phyloP scores from a whole-genome alignment of 2,329 filamentous ascomycete species.

The Fusarium sp. region DNA sequence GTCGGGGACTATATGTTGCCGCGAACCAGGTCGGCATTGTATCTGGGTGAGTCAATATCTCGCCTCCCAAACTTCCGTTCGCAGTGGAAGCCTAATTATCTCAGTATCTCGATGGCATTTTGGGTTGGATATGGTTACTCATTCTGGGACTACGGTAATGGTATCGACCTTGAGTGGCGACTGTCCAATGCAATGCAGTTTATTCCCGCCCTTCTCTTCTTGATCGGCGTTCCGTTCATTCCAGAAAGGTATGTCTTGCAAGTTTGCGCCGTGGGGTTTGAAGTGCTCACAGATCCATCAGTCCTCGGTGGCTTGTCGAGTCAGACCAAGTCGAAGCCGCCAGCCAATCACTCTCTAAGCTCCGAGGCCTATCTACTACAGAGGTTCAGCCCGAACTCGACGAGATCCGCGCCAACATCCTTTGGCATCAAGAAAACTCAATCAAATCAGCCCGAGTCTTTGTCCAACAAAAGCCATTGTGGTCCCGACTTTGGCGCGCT shows the following conservation, averaged over 20 bases:
- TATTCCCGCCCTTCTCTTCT: constrained; percentile 16
- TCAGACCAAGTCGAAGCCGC: constrained; percentile 25
- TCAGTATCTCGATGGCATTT: constrained; percentile 25
- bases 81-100: too few species aligned
- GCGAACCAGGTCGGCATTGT: constrained; percentile 29
- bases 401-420: constrained; percentile 29
- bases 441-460: constrained; percentile 25
- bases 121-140: constrained; percentile 33
- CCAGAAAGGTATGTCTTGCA: constrained; percentile 12
- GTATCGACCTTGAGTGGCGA: constrained; percentile 20
- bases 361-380: background rate
- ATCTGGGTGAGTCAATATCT: constrained; percentile 9
- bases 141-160: constrained; percentile 24
- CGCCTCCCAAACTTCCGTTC: too few species aligned
- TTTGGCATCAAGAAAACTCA: constrained; percentile 28
- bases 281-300: background rate
- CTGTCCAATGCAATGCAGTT: constrained; percentile 29
- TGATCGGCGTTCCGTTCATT: constrained; percentile 17
- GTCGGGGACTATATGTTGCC: constrained; percentile 27
- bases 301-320: constrained; percentile 28
- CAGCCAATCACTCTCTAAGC: constrained; percentile 7
- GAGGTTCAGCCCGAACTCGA: constrained; percentile 26
- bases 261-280: rapidly evolving
- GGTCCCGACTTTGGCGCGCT: constrained; percentile 26
- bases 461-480: constrained; percentile 23